A percentile compares a stretch with the other conserved stretches of the same genome.
phyloP scores from a whole-genome alignment of 169 alveolate species.

The Eimeria falciformis region DNA sequence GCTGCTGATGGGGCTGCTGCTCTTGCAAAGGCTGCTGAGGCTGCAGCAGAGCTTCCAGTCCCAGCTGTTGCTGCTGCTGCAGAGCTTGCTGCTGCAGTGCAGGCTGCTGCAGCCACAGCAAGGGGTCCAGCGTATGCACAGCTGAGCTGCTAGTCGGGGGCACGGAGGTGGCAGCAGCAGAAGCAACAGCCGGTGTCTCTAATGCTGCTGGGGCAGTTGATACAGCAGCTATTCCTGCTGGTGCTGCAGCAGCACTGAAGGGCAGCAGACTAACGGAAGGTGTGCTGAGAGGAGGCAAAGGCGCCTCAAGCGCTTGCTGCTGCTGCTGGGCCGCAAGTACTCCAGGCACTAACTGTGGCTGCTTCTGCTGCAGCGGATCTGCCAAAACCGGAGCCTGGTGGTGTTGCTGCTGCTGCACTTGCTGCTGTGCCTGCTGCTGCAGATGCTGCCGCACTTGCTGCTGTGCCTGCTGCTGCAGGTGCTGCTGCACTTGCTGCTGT shows the following conservation, averaged over 20 bases:
- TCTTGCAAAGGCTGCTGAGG: too few relatives aligned
- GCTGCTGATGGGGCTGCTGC: neutral
- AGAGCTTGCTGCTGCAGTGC: neutral
- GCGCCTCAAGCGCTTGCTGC: neutral
- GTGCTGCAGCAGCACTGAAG: neutral
- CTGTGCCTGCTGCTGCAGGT: neutral
- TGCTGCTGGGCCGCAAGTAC: neutral
- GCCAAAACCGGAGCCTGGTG: neutral
- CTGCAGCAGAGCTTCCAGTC: too few relatives aligned
- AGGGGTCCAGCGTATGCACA: neutral
- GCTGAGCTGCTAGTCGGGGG: too few relatives aligned
- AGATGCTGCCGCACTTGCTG: neutral
- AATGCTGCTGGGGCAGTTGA: neutral
- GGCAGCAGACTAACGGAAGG: neutral
- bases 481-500: constrained; percentile 30
- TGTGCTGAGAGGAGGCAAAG: neutral
- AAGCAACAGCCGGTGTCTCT: neutral
- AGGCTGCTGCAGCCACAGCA: constrained; percentile 15
- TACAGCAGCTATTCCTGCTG: neutral
- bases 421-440: constrained; percentile 44
- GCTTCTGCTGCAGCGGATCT: neutral
- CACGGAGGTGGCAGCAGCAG: too few relatives aligned
- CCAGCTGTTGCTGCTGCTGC: neutral
- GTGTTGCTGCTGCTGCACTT: constrained; percentile 9
- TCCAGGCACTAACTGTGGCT: neutral